Conservation (phyloP, 179 eudicot species). For the Amaranthus tricolor region DNA sequence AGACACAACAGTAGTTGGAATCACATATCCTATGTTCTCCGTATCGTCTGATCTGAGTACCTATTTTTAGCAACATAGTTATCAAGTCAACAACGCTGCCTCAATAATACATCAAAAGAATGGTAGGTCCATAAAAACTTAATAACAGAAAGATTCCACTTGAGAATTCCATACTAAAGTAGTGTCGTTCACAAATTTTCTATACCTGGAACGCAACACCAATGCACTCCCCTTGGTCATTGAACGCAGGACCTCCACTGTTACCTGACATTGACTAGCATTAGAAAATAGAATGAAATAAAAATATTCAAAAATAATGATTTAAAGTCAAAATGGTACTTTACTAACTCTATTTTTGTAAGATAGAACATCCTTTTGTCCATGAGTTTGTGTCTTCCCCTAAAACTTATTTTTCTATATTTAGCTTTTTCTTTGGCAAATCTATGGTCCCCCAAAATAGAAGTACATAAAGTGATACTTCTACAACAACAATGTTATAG, state of each 20-base stretch:
- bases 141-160: background rate
- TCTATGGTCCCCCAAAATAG: too few species aligned
- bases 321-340: background rate
- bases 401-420: too few species aligned
- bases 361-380: too few species aligned
- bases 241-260: slow-evolving; percentile 99
- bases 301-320: background rate
- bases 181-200: background rate
- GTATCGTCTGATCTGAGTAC: slow-evolving; percentile 90
- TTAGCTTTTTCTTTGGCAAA: too few species aligned
- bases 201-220: slow-evolving; percentile 98
- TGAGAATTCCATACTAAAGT: background rate
- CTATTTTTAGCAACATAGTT: slow-evolving; percentile 36
- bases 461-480: too few species aligned
- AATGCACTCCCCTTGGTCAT: slow-evolving; percentile 91
- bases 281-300: slow-evolving; percentile 21
- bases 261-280: slow-evolving; percentile 55
- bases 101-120: slow-evolving; percentile 8
- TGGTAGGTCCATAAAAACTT: background rate
- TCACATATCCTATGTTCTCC: slow-evolving; percentile 95
- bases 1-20: slow-evolving; percentile 90
- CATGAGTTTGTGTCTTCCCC: too few species aligned
- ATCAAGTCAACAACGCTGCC: slow-evolving; percentile 3
- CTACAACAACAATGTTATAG: too few species aligned
- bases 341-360: too few species aligned